These are phyloP conservation scores for Sporothrix inflata DNA, from an alignment of 2,329 filamentous ascomycete genomes.

Conservation along the genomic window DNA sequence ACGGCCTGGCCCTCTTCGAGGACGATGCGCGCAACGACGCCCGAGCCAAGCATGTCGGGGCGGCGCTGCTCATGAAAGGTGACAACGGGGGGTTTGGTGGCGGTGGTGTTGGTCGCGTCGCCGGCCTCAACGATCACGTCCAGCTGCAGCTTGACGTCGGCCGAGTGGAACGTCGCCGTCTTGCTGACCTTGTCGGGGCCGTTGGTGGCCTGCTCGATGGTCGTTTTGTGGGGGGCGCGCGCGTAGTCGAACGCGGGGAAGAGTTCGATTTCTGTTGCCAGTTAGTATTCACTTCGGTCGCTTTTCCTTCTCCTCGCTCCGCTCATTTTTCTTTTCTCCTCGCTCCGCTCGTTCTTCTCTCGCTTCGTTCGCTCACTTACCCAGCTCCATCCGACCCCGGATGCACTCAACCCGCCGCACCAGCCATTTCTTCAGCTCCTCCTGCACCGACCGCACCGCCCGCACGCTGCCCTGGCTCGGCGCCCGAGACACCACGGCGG, in stretches of 20 bases:
- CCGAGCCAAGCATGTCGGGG: slow-evolving; percentile 60
- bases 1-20: slow-evolving; percentile 69
- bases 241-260: slow-evolving; percentile 77
- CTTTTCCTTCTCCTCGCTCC: background rate
- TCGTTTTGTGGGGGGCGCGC: slow-evolving; percentile 62
- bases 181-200: slow-evolving; percentile 53
- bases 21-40: slow-evolving; percentile 62
- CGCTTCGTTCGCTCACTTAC: slow-evolving; percentile 40
- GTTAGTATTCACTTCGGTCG: background rate
- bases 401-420: slow-evolving; percentile 74
- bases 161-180: slow-evolving; percentile 65
- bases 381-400: slow-evolving; percentile 65
- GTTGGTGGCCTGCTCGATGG: slow-evolving; percentile 52
- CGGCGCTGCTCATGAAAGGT: slow-evolving; percentile 58
- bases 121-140: slow-evolving; percentile 66
- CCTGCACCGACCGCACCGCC: slow-evolving; percentile 57
- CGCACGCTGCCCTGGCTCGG: slow-evolving; percentile 56
- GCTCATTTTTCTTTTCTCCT: background rate
- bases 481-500: slow-evolving; percentile 53
- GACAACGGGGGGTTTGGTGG: slow-evolving; percentile 52
- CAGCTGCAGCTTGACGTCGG: slow-evolving; percentile 63
- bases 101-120: background rate
- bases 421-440: slow-evolving; percentile 71
- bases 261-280: slow-evolving; percentile 61
- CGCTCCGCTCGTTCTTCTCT: background rate